These are phyloP conservation scores for Circinella minor DNA, from an alignment of 371 early-diverging fungal species.

Conservation along the genomic window DNA sequence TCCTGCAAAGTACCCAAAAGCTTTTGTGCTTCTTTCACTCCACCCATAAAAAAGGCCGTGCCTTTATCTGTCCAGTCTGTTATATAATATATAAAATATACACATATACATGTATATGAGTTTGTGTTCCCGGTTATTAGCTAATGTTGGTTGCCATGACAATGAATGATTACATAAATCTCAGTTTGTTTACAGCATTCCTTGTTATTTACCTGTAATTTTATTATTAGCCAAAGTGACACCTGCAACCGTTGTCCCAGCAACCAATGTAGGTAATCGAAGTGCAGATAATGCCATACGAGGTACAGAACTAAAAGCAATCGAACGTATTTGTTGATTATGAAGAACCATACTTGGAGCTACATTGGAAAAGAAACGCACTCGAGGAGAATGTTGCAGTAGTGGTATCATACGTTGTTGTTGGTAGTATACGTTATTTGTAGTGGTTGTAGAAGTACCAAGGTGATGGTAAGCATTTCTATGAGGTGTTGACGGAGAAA, in stretches of 20 bases:
- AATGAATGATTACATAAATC: too few relatives aligned
- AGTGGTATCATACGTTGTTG: slow-evolving; percentile 20
- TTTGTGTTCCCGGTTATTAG: too few relatives aligned
- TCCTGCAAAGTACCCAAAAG: slow-evolving; percentile 32
- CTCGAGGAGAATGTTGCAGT: slow-evolving; percentile 31
- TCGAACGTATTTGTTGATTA: slow-evolving; percentile 31
- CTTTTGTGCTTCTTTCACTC: slow-evolving; percentile 26
- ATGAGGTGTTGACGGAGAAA: not conserved
- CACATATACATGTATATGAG: too few relatives aligned
- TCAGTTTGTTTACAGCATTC: too few relatives aligned
- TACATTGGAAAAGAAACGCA: slow-evolving; percentile 35
- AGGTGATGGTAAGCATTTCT: slow-evolving; percentile 2
- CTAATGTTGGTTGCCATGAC: too few relatives aligned
- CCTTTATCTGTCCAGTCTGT: slow-evolving; percentile 46
- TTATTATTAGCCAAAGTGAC: slow-evolving; percentile 49
- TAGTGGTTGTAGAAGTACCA: not conserved
- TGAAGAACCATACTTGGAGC: slow-evolving; percentile 25
- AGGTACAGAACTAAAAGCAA: slow-evolving; percentile 35
- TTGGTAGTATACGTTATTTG: not conserved
- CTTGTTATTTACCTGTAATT: slow-evolving; percentile 35
- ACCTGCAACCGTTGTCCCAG: slow-evolving; percentile 47
- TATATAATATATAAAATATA: not conserved
- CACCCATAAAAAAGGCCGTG: slow-evolving; percentile 26
- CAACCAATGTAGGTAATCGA: slow-evolving; percentile 39
- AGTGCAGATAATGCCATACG: slow-evolving; percentile 35